Percentiles rank a stretch among this genome's conserved stretches.
These are phyloP conservation scores for Grosmannia serpens DNA, from an alignment of 2,329 filamentous ascomycete genomes.

Conservation along the genomic window DNA sequence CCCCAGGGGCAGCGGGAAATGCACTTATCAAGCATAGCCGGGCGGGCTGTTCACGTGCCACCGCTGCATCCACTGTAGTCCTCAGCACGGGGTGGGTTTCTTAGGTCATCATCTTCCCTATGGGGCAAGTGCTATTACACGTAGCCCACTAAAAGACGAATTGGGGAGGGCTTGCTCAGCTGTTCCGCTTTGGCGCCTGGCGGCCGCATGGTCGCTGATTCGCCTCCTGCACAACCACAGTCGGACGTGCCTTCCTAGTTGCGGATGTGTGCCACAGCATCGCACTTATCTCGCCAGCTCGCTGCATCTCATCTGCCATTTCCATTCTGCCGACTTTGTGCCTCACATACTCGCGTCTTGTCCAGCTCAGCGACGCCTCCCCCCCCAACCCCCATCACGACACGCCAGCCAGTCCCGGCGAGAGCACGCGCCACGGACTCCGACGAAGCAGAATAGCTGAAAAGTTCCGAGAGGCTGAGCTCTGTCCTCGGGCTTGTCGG, in stretches of 20 bases:
- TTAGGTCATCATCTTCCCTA: not conserved
- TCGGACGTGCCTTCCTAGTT: not conserved
- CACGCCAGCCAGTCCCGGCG: not conserved
- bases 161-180: too few species aligned
- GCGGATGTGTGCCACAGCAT: not conserved
- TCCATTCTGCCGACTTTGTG: not conserved
- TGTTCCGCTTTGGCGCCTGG: not conserved
- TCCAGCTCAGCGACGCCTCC: too few species aligned
- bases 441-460: not conserved
- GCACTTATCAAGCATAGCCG: not conserved
- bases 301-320: not conserved
- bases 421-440: not conserved
- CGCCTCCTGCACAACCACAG: not conserved
- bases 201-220: not conserved
- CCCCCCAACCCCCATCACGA: too few species aligned
- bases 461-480: not conserved
- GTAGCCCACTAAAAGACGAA: too few species aligned
- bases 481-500: not conserved
- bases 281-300: not conserved
- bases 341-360: too few species aligned
- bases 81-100: not conserved
- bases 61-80: not conserved
- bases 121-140: not conserved
- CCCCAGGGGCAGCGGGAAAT: not conserved
- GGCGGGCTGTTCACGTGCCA: not conserved